A percentile compares a stretch with the other conserved stretches of the same genome.
Conservation (phyloP, 2,329 filamentous ascomycete genomes). For the Ceratocystis colombiana region DNA sequence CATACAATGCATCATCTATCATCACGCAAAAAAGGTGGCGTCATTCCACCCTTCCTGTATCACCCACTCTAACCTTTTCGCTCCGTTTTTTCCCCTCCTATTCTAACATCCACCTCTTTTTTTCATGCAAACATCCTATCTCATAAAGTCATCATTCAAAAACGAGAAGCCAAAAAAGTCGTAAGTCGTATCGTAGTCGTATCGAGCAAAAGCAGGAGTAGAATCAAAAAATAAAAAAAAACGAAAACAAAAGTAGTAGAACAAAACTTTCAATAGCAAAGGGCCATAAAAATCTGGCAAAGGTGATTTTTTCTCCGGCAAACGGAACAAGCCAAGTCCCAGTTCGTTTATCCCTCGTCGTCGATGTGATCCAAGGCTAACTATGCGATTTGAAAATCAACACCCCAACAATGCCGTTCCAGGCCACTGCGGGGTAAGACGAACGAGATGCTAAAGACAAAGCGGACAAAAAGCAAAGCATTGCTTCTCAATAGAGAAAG, state of each 20-base stretch:
- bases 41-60: background rate
- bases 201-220: slow-evolving; percentile 8
- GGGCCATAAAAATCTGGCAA: background rate
- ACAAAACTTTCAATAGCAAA: background rate
- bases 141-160: slow-evolving; percentile 13
- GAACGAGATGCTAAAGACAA: background rate
- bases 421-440: slow-evolving; percentile 6
- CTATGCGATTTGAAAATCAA: background rate
- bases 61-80: background rate
- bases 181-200: slow-evolving; percentile 15
- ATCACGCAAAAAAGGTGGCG: slow-evolving; percentile 10
- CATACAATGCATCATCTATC: slow-evolving; percentile 15
- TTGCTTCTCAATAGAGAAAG: background rate
- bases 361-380: slow-evolving; percentile 1
- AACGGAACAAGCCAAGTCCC: background rate
- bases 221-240: background rate
- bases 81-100: background rate
- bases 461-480: background rate
- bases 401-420: slow-evolving; percentile 9
- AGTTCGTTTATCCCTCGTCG: too few species aligned
- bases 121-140: background rate
- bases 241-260: background rate
- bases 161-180: slow-evolving; percentile 10
- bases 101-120: background rate
- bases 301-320: background rate